phyloP scores from a whole-genome alignment of 352 stramenopile species.

The Globisporangium heterothallicum region DNA sequence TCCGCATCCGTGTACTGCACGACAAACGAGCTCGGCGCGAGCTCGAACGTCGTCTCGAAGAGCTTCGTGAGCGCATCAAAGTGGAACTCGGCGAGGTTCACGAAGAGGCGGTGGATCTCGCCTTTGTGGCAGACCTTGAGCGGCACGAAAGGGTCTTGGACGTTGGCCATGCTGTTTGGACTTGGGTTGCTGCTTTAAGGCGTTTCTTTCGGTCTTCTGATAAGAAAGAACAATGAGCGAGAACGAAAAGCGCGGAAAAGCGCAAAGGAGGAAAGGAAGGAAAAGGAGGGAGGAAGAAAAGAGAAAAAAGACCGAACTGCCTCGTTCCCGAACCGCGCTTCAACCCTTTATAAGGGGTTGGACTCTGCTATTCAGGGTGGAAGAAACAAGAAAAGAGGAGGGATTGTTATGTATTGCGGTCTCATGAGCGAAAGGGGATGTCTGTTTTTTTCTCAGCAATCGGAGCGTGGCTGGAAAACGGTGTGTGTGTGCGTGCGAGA shows the following conservation, averaged over 20 bases:
- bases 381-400: not conserved
- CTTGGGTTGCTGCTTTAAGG: constrained; percentile 8
- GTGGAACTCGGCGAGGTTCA: constrained; percentile 49
- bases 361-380: not conserved
- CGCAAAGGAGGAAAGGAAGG: not conserved
- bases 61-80: constrained; percentile 44
- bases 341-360: constrained; percentile 8
- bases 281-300: not conserved
- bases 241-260: constrained; percentile 1
- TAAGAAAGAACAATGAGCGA: constrained; percentile 24
- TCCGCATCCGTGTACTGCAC: constrained; percentile 83
- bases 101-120: constrained; percentile 75
- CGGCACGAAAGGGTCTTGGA: constrained; percentile 37
- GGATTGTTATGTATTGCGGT: not conserved
- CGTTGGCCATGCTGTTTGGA: constrained; percentile 29
- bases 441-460: not conserved
- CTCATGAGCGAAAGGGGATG: not conserved
- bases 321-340: constrained; percentile 1
- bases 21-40: constrained; percentile 42
- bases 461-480: too few species aligned
- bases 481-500: too few species aligned
- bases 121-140: constrained; percentile 82
- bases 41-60: constrained; percentile 56
- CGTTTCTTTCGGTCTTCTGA: constrained; percentile 3
- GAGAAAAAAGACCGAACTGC: constrained; percentile 5